Percentiles rank a stretch among this genome's conserved stretches.
These are phyloP conservation scores for Croton laevigatus DNA, from an alignment of 441 rosid genomes.

Conservation along the genomic window DNA sequence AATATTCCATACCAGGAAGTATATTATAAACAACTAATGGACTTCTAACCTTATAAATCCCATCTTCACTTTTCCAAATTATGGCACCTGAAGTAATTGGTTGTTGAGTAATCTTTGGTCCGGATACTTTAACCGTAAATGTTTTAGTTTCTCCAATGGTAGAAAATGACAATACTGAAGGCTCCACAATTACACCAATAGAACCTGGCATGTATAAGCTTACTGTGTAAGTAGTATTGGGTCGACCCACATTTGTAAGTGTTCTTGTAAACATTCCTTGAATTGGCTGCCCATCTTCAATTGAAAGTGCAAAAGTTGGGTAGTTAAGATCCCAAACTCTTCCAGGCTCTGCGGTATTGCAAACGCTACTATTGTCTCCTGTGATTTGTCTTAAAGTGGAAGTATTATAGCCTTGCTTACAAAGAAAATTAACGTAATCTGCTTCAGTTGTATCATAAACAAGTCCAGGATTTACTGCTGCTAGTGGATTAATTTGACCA, in stretches of 20 bases:
- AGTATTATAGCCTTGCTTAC: conserved; percentile 56
- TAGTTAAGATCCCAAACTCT: conserved; percentile 61
- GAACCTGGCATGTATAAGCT: conserved; percentile 39
- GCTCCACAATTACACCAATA: conserved; percentile 46
- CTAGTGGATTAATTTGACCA: conserved; percentile 56
- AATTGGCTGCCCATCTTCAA: conserved; percentile 34
- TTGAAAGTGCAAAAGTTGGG: conserved; percentile 58
- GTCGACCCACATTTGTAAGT: conserved; percentile 57
- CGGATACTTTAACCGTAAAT: conserved; percentile 40
- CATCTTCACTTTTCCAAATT: conserved; percentile 39
- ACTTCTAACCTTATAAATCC: conserved; percentile 49
- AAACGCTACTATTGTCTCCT: conserved; percentile 35
- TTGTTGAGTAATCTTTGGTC: conserved; percentile 28
- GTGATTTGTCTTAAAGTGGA: conserved; percentile 43
- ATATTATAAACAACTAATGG: conserved; percentile 45
- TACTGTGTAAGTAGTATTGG: conserved; percentile 34
- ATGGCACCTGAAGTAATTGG: conserved; percentile 59
- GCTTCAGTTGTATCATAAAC: conserved; percentile 54
- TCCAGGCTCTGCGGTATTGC: conserved; percentile 43
- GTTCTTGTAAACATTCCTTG: conserved; percentile 47
- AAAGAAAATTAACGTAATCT: conserved; percentile 72
- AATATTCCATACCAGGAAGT: conserved; percentile 18
- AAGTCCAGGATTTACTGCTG: conserved; percentile 57
- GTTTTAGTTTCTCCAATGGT: conserved; percentile 44
- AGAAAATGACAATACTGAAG: conserved; percentile 45